Percentiles rank a stretch among this genome's conserved stretches.
Conservation (phyloP, 1,139 yeast genomes). For the Lipomyces yarrowii region DNA sequence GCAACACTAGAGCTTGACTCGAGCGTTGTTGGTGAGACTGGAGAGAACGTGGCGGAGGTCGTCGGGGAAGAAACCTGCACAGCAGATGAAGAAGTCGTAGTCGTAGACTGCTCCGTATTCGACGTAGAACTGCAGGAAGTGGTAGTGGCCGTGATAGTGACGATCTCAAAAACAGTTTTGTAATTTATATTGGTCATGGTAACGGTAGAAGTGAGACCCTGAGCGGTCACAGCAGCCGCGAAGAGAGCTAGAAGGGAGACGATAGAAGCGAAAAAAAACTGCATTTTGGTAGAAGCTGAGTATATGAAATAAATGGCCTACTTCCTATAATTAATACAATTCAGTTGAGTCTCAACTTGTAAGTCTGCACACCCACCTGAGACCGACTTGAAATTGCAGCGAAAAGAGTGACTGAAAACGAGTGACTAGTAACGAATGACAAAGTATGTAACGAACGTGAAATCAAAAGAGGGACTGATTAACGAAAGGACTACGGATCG, state of each 20-base stretch:
- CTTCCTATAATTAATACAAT: background rate
- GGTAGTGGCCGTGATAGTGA: background rate
- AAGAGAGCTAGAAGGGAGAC: constrained; percentile 8
- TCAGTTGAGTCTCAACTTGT: background rate
- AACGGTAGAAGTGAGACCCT: constrained; percentile 1
- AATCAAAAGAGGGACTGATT: background rate
- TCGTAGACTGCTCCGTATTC: constrained; percentile 3
- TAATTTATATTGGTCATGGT: background rate
- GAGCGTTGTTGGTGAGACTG: background rate
- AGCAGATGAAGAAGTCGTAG: constrained; percentile 1
- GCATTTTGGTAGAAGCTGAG: constrained; percentile 7
- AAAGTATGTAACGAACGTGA: background rate
- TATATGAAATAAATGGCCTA: background rate
- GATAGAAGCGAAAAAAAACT: constrained; percentile 7
- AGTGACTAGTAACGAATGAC: constrained; percentile 5
- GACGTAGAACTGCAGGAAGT: constrained; percentile 1
- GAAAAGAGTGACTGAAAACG: constrained; percentile 4
- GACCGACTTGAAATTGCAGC: background rate
- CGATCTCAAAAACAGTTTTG: background rate
- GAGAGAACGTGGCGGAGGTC: background rate
- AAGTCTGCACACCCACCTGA: background rate
- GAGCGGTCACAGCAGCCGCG: background rate
- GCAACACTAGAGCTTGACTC: constrained; percentile 3
- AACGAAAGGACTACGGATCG: background rate
- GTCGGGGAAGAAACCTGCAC: background rate